phyloP scores from a whole-genome alignment of 2,329 filamentous ascomycete species.

The Colletotrichum plurivorum region DNA sequence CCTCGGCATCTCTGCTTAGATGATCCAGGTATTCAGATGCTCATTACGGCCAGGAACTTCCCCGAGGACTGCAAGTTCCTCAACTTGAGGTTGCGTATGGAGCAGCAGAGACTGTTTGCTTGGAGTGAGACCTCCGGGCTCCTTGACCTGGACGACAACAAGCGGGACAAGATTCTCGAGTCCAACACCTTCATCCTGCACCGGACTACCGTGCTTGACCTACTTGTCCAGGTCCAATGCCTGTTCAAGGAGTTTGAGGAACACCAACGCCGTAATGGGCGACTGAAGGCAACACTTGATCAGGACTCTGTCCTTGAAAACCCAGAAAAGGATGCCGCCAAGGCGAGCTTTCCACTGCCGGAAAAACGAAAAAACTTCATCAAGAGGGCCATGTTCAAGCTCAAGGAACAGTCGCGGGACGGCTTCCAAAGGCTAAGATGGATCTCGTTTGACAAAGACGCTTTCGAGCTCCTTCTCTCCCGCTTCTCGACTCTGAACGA shows the following conservation, averaged over 20 bases:
- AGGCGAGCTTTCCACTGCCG: slow-evolving; percentile 61
- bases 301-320: slow-evolving; percentile 51
- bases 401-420: slow-evolving; percentile 55
- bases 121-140: slow-evolving; percentile 66
- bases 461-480: slow-evolving; percentile 60
- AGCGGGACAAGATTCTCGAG: slow-evolving; percentile 57
- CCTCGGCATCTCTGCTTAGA: slow-evolving; percentile 10
- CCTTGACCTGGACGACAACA: slow-evolving; percentile 58
- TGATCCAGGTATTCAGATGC: slow-evolving; percentile 59
- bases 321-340: slow-evolving; percentile 60
- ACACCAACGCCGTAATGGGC: slow-evolving; percentile 56
- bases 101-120: slow-evolving; percentile 64
- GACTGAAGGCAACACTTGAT: slow-evolving; percentile 52
- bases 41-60: slow-evolving; percentile 62
- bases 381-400: slow-evolving; percentile 57
- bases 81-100: slow-evolving; percentile 63
- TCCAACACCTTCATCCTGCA: slow-evolving; percentile 64
- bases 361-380: slow-evolving; percentile 58
- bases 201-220: slow-evolving; percentile 63
- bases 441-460: slow-evolving; percentile 61
- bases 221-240: slow-evolving; percentile 62
- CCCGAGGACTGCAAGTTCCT: slow-evolving; percentile 64
- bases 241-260: slow-evolving; percentile 62
- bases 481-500: slow-evolving; percentile 62
- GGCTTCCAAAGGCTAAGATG: slow-evolving; percentile 55